Conservation (phyloP, 352 stramenopile species). For the Globisporangium radiosum region DNA sequence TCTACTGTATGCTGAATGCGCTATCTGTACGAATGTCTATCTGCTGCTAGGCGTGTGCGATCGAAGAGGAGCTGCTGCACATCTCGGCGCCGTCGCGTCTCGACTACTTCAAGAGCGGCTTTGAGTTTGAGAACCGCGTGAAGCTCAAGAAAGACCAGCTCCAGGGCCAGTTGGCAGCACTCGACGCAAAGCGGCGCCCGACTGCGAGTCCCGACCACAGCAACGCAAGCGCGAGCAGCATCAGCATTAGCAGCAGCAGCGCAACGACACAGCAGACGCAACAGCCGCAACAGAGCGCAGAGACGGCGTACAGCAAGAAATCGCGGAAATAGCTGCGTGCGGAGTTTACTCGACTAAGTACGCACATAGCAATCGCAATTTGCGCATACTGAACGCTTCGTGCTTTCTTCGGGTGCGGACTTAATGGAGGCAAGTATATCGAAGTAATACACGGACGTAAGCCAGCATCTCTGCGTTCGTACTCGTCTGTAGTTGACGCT, state of each 20-base stretch:
- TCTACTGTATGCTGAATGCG: no score
- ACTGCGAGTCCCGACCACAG: constrained; percentile 30
- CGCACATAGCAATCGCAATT: no score
- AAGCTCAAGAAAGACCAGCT: constrained; percentile 88
- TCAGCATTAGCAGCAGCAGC: constrained; percentile 6
- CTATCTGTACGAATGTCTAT: background rate
- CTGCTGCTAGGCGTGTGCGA: constrained; percentile 59
- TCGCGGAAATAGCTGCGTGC: constrained; percentile 32
- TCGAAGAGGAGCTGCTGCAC: constrained; percentile 86
- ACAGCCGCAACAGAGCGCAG: constrained; percentile 9
- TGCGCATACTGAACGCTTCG: no score
- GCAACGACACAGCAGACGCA: constrained; percentile 5
- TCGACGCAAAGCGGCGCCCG: constrained; percentile 71
- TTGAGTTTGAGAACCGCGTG: constrained; percentile 88
- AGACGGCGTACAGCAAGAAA: constrained; percentile 42
- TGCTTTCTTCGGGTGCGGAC: no score
- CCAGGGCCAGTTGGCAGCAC: constrained; percentile 71
- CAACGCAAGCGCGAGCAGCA: constrained; percentile 22
- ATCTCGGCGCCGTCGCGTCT: constrained; percentile 83
- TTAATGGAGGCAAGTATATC: no score
- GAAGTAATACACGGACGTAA: no score
- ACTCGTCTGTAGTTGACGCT: no score
- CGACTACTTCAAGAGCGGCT: constrained; percentile 89
- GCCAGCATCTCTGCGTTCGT: no score
- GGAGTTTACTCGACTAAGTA: no score